Percentiles rank a stretch among this genome's conserved stretches.
These are phyloP conservation scores for Fistulinella cinereoalba DNA, from an alignment of 1,284 basidiomycete genomes.

Conservation along the genomic window DNA sequence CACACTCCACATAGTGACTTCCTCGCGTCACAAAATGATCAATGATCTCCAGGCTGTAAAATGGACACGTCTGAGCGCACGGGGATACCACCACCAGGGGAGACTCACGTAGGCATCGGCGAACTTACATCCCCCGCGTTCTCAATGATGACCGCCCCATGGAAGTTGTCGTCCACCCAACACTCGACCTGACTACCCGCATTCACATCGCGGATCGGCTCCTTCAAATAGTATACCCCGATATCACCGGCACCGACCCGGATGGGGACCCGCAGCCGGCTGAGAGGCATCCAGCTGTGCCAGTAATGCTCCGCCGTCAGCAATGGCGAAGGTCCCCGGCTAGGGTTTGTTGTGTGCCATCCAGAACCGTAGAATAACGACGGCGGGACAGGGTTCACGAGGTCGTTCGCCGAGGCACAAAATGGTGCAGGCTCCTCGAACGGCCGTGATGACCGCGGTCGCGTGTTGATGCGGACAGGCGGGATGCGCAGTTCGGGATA, in stretches of 20 bases:
- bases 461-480: conserved; percentile 68
- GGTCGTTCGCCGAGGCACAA: conserved; percentile 90
- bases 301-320: conserved; percentile 78
- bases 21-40: conserved; percentile 75
- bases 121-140: conserved; percentile 57
- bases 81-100: background rate
- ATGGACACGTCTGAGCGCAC: conserved; percentile 3
- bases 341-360: conserved; percentile 78
- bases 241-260: conserved; percentile 75
- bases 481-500: conserved; percentile 58
- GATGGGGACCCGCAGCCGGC: conserved; percentile 73
- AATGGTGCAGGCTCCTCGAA: conserved; percentile 86
- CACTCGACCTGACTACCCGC: conserved; percentile 70
- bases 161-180: conserved; percentile 83
- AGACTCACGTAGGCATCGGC: conserved; percentile 54
- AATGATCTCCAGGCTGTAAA: conserved; percentile 67
- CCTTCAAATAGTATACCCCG: conserved; percentile 74
- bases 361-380: conserved; percentile 88
- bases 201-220: conserved; percentile 51
- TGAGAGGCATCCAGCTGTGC: conserved; percentile 77
- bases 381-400: conserved; percentile 90
- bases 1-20: conserved; percentile 84
- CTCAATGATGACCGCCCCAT: conserved; percentile 57
- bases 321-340: conserved; percentile 42
- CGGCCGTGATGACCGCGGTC: conserved; percentile 51